A percentile compares a stretch with the other conserved stretches of the same genome.
phyloP scores from a whole-genome alignment of 805 yeast species.

The Candida rishiriensis region DNA sequence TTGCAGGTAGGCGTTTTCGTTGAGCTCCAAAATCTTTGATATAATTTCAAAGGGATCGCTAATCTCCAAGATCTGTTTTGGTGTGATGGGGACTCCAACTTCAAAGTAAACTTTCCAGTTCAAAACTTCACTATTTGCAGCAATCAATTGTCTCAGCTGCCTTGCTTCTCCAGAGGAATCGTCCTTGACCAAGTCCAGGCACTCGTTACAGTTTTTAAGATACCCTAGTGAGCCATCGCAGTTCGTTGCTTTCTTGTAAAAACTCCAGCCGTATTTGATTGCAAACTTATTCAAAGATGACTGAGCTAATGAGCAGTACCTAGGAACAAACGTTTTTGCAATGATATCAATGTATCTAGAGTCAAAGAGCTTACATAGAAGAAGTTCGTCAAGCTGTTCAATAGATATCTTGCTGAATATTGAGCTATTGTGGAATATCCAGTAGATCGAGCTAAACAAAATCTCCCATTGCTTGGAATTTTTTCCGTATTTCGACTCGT shows the following conservation, averaged over 20 bases:
- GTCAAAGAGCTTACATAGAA: slow-evolving; percentile 21
- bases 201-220: slow-evolving; percentile 19
- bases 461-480: slow-evolving; percentile 21
- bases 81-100: slow-evolving; percentile 28
- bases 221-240: slow-evolving; percentile 26
- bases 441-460: slow-evolving; percentile 25
- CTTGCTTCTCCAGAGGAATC: not conserved
- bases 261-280: slow-evolving; percentile 21
- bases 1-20: slow-evolving; percentile 46
- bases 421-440: slow-evolving; percentile 22
- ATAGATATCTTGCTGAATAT: slow-evolving; percentile 22
- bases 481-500: slow-evolving; percentile 18
- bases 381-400: slow-evolving; percentile 17
- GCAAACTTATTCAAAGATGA: slow-evolving; percentile 9
- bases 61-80: slow-evolving; percentile 20
- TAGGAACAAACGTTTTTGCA: slow-evolving; percentile 10
- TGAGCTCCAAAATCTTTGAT: slow-evolving; percentile 43
- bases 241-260: slow-evolving; percentile 26
- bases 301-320: slow-evolving; percentile 16
- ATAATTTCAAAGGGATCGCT: slow-evolving; percentile 24
- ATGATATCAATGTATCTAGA: slow-evolving; percentile 17
- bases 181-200: slow-evolving; percentile 14
- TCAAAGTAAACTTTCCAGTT: slow-evolving; percentile 27
- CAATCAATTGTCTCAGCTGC: slow-evolving; percentile 15
- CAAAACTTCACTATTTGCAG: slow-evolving; percentile 19